Conservation (phyloP, 129 eudicot species). For the Flaveria sonorensis region DNA sequence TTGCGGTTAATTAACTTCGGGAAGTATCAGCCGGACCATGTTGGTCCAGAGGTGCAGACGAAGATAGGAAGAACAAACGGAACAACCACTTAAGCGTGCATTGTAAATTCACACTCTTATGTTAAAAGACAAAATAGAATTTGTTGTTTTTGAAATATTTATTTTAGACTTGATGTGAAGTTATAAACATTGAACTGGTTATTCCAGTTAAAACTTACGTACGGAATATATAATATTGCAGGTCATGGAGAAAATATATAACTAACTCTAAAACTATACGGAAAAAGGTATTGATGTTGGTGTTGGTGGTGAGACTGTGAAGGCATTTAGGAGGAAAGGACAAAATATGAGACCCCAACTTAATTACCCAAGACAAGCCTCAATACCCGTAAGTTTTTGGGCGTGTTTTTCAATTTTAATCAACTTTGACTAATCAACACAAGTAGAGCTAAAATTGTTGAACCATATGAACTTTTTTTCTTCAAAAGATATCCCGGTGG, state of each 20-base stretch:
- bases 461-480: background rate
- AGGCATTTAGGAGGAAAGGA: background rate
- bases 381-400: background rate
- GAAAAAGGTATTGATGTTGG: background rate
- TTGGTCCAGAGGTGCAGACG: no score
- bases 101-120: no score
- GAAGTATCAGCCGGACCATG: background rate
- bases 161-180: no score
- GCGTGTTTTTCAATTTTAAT: background rate
- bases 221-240: background rate
- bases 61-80: no score
- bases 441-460: background rate
- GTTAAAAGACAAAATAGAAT: no score
- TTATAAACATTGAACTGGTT: no score
- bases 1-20: background rate
- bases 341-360: slow-evolving; percentile 7
- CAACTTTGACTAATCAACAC: background rate
- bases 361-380: slow-evolving; percentile 6
- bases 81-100: no score
- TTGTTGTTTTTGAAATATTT: no score
- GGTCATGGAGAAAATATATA: background rate
- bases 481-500: no score
- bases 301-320: background rate
- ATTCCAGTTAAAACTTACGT: no score
- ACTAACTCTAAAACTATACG: background rate